Conservation (phyloP, 1,284 basidiomycete genomes). For the Cryptococcus hybrid region DNA sequence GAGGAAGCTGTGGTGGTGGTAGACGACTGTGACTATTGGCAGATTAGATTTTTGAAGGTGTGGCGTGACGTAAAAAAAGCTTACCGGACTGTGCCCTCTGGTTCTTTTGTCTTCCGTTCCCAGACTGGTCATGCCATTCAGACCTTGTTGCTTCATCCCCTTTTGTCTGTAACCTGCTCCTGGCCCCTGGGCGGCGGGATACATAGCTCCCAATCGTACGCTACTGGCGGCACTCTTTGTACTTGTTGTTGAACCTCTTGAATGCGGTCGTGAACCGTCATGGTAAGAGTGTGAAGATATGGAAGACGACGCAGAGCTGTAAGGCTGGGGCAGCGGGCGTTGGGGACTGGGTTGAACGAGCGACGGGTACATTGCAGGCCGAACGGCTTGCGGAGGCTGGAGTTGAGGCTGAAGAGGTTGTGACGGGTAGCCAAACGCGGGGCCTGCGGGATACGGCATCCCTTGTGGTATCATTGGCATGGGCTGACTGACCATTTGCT, state of each 20-base stretch:
- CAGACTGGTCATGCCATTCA: constrained; percentile 24
- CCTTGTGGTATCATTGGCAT: constrained; percentile 44
- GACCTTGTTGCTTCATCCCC: constrained; percentile 27
- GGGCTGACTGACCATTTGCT: constrained; percentile 11
- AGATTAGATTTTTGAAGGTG: not conserved
- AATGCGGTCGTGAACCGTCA: constrained; percentile 44
- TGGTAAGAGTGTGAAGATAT: constrained; percentile 45
- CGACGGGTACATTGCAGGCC: constrained; percentile 6
- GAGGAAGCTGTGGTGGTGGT: constrained; percentile 40
- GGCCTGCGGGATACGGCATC: constrained; percentile 19
- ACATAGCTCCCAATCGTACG: constrained; percentile 41
- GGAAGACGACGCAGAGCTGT: constrained; percentile 39
- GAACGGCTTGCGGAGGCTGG: constrained; percentile 10
- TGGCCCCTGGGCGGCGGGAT: constrained; percentile 28
- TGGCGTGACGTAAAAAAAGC: constrained; percentile 7
- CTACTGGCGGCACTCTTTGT: constrained; percentile 42
- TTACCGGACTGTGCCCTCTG: constrained; percentile 44
- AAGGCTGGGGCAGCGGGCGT: constrained; percentile 34
- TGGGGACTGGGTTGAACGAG: constrained; percentile 40
- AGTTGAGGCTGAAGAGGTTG: constrained; percentile 8
- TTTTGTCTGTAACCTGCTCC: constrained; percentile 30
- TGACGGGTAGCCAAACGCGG: constrained; percentile 9
- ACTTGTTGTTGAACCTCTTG: constrained; percentile 44
- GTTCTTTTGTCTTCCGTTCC: constrained; percentile 14
- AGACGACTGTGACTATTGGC: constrained; percentile 7